These are phyloP conservation scores for Hericium rajendrae DNA, from an alignment of 768 basidiomycete species.

Conservation along the genomic window DNA sequence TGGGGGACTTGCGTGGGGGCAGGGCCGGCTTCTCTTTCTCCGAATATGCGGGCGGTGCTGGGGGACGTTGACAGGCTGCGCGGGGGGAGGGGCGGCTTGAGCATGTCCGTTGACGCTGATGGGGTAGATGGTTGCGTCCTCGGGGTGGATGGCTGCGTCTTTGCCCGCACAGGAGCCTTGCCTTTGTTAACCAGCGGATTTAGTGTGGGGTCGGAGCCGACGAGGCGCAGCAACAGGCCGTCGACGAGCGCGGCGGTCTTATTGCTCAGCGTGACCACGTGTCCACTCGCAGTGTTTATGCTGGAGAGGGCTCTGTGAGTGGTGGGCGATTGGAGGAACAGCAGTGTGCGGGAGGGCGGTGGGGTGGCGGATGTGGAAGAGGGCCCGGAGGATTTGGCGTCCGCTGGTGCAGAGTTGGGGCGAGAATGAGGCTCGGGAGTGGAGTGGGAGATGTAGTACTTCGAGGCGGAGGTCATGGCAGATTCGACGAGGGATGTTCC, in stretches of 20 bases:
- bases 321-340: conserved; percentile 13
- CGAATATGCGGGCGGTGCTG: not conserved
- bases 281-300: conserved; percentile 9
- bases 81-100: conserved; percentile 9
- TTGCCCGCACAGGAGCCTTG: not conserved
- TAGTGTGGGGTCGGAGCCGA: not conserved
- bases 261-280: conserved; percentile 11
- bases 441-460: conserved; percentile 9
- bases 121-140: not conserved
- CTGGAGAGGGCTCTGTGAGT: conserved; percentile 8
- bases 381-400: not conserved
- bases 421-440: conserved; percentile 5
- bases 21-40: not conserved
- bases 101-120: not conserved
- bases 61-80: conserved; percentile 7
- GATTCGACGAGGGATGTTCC: conserved; percentile 10
- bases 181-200: not conserved
- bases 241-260: conserved; percentile 8
- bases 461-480: conserved; percentile 12
- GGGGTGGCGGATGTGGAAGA: not conserved
- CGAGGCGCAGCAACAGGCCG: conserved; percentile 1
- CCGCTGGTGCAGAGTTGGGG: not conserved
- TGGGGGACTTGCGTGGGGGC: conserved; percentile 18
- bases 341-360: conserved; percentile 10
- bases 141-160: not conserved